Conservation (phyloP, 139 green algal genomes). For the Tetradesmus obliquus region DNA sequence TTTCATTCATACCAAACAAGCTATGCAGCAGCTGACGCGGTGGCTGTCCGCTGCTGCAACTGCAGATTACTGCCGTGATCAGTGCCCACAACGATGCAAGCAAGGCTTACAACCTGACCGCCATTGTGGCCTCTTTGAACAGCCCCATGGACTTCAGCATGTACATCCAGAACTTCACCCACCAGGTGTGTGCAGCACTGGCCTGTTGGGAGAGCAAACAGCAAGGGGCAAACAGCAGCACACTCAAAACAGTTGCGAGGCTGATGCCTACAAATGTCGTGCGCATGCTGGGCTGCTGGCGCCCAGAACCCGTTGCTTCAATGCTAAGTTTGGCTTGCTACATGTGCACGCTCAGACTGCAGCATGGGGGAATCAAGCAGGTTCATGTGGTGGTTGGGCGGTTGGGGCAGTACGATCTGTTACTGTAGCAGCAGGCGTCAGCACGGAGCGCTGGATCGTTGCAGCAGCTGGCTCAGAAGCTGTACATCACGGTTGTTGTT, state of each 20-base stretch:
- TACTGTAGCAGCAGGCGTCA: neutral
- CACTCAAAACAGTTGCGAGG: neutral
- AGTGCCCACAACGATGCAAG: slow-evolving; percentile 71
- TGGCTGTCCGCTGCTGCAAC: neutral
- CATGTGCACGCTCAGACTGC: neutral
- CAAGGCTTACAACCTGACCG: slow-evolving; percentile 73
- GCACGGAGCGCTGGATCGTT: neutral
- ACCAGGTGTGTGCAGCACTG: slow-evolving; percentile 52
- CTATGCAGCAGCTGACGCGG: neutral
- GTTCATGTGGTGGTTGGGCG: neutral
- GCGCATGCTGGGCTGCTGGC: neutral
- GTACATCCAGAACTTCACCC: slow-evolving; percentile 82
- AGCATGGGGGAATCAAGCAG: neutral
- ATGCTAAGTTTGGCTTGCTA: too few relatives aligned
- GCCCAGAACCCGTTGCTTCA: too few relatives aligned
- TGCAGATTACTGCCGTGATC: slow-evolving; percentile 62
- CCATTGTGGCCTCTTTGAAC: slow-evolving; percentile 81
- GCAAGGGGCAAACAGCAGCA: neutral
- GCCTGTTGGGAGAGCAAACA: neutral
- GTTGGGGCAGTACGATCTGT: neutral
- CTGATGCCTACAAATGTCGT: neutral
- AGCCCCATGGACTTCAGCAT: slow-evolving; percentile 63
- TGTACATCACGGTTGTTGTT: too few relatives aligned
- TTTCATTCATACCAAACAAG: too few relatives aligned
- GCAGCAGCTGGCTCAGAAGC: neutral